Conservation (phyloP, 140 eudicot species). For the Oenanthe javanica region DNA sequence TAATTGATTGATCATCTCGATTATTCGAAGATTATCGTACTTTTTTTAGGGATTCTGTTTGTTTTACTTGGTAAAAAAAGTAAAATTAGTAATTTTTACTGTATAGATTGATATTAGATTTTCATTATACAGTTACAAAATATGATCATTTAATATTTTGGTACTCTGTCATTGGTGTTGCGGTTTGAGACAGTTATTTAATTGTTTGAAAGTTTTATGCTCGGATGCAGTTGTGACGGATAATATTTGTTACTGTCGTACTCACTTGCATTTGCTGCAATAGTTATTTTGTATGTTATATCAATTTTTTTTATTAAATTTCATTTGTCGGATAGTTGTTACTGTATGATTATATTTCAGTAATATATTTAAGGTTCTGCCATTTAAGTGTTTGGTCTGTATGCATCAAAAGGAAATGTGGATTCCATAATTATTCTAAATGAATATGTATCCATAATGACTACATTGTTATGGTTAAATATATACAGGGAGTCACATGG, state of each 20-base stretch:
- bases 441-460: background rate
- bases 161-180: background rate
- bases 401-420: no score
- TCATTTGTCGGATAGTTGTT: background rate
- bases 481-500: background rate
- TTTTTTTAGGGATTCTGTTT: no score
- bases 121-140: no score
- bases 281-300: no score
- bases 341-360: background rate
- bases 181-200: background rate
- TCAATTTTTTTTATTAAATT: background rate
- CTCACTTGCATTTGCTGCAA: background rate
- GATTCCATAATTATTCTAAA: no score
- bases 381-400: background rate
- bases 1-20: background rate
- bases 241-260: background rate
- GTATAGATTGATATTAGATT: no score
- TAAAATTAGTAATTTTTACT: no score
- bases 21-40: background rate
- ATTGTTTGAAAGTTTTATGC: background rate
- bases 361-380: background rate
- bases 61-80: no score
- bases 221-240: background rate
- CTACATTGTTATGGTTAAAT: background rate
- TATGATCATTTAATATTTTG: no score